Evolutionary conservation across 2,329 filamentous ascomycete genomes (phyloP).

Genomic region (Hypocreales sp.): DNA sequence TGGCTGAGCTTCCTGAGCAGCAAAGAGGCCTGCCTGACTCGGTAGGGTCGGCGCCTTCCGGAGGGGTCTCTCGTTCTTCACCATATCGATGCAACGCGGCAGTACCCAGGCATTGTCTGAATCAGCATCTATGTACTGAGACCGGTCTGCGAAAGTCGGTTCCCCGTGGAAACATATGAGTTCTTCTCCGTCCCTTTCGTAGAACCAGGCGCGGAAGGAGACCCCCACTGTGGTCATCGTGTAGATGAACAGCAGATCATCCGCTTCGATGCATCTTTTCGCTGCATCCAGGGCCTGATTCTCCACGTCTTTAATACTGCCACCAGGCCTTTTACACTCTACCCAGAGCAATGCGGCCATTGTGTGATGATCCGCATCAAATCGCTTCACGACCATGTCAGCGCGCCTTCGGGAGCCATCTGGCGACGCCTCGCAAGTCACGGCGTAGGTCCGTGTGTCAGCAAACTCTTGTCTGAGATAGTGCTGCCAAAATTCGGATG

Average conservation of each 20-base stretch:
- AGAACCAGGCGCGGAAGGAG: constrained; percentile 2
- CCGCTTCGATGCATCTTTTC: constrained; percentile 1
- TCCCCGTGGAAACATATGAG: constrained; percentile 1
- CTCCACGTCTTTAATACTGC: constrained; percentile 1
- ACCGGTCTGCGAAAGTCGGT: background rate
- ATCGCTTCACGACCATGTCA: background rate
- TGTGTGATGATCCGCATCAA: background rate
- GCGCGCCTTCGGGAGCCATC: background rate
- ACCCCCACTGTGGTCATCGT: constrained; percentile 3
- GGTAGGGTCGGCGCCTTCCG: background rate
- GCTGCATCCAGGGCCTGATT: constrained; percentile 2
- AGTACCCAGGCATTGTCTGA: constrained; percentile 3
- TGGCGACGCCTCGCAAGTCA: background rate
- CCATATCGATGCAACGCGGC: constrained; percentile 1
- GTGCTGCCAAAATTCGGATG: constrained; percentile 1
- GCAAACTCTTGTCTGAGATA: constrained; percentile 1
- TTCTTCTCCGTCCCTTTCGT: background rate
- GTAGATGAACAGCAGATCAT: constrained; percentile 1
- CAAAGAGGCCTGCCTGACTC: too few species aligned
- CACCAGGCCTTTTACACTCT: background rate
- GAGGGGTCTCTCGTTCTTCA: background rate
- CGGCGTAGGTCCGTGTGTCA: background rate
- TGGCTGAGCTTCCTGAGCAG: too few species aligned
- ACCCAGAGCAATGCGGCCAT: background rate
- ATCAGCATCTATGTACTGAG: constrained; percentile 3